Evolutionary conservation across 192 early-diverging fungal species (phyloP), one percentile per base, ranked within the genome.

Genomic region (Glomus cerebriforme): DNA sequence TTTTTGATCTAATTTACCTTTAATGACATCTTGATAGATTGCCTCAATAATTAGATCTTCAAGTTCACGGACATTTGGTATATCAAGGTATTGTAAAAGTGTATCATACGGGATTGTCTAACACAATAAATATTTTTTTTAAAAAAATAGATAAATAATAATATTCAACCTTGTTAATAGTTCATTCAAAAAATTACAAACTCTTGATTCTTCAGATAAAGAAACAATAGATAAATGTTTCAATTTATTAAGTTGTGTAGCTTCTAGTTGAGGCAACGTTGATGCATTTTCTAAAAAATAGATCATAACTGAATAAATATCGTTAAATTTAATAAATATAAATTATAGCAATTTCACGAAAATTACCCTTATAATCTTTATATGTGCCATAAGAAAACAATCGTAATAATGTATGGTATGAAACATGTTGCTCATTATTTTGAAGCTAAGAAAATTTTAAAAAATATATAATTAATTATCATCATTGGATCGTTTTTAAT

Each of bases 31-130:
- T 73, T 93, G 91, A 72, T 96, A 95, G 39, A 96, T 91, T 32
- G 93, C 90, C 66, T 94, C 93, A 76, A 96, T 96, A 79, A 96
- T 93, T 69, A 96, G 82, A 82, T 96, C 95, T 77, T 96, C 95
- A 43, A 96, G 84, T 62, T 95, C 91, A 45, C 95, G 88, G 10
- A 95, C 89, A 75, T 91, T 94, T n/a, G 88, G 65, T 74, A 96
- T 90, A 69, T 93, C 87, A 15, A 96, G 85, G 35, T 88, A 86
- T n/a, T 84, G 34, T 54, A 92, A 83, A 63, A 96, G 85, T 15
- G 79, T 68, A 19, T 87, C 82, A 72, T 96, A 96, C 10, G 87
- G 83, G 58, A 96, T 87, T 6, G 90, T 91, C 94, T 95, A 81
- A 37, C 22, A 26, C 10, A 32, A n/a, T n/a, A 6, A 43, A 9